phyloP scores from a whole-genome alignment of 225 moss, liverwort and hornwort species.

The Pseudisothecium myosuroides region DNA sequence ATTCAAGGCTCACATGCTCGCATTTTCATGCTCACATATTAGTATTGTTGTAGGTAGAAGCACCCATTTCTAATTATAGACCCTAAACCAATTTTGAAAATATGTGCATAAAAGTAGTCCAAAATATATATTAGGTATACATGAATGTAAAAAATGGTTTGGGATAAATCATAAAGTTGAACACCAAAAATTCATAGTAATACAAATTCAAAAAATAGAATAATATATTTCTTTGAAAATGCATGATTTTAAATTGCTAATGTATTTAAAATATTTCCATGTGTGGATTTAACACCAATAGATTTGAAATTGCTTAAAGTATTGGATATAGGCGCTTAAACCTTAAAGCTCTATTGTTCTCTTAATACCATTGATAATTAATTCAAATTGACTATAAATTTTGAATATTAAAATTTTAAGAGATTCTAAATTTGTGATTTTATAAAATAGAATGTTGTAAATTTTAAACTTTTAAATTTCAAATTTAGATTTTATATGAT shows the following conservation, averaged over 20 bases:
- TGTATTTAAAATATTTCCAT: not conserved
- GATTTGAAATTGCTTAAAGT: not conserved
- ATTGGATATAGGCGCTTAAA: too few relatives aligned
- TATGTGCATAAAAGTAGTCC: not conserved
- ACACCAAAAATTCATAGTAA: not conserved
- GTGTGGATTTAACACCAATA: not conserved
- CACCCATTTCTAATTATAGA: not conserved
- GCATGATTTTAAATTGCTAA: not conserved
- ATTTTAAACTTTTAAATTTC: too few relatives aligned
- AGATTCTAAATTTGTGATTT: too few relatives aligned
- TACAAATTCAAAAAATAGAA: not conserved
- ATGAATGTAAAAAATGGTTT: not conserved
- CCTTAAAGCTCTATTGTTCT: not conserved
- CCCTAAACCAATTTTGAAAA: not conserved
- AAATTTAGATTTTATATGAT: too few relatives aligned
- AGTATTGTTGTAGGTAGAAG: not conserved
- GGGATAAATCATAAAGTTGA: not conserved
- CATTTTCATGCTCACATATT: too few relatives aligned
- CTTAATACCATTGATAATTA: not conserved
- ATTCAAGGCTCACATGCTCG: too few relatives aligned
- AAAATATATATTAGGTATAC: not conserved
- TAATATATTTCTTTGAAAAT: not conserved
- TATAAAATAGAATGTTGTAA: too few relatives aligned
- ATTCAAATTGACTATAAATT: not conserved
- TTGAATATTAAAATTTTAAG: not conserved